Conservation (phyloP, 73 alveolate genomes). For the Paramecium bursaria region DNA sequence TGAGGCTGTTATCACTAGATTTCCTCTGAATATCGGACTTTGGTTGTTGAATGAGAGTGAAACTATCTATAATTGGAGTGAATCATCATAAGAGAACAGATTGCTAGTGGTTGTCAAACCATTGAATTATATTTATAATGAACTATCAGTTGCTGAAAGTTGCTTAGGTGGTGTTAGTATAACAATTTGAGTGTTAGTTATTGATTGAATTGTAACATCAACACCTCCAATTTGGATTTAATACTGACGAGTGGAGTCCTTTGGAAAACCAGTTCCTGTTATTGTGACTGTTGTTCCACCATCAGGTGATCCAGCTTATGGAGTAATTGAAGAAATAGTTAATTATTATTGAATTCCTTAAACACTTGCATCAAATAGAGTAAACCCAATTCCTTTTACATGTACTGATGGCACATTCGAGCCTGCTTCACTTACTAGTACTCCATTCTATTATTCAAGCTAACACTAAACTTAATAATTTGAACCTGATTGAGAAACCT, state of each 20-base stretch:
- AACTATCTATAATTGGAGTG: background rate
- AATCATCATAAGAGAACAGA: background rate
- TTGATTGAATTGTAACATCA: background rate
- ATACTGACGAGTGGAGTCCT: background rate
- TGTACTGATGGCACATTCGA: slow-evolving; percentile 6
- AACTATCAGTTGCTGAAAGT: background rate
- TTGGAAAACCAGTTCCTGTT: slow-evolving; percentile 48
- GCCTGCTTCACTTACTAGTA: slow-evolving; percentile 35
- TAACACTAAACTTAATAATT: background rate
- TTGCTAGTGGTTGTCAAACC: background rate
- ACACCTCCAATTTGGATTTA: background rate
- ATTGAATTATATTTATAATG: background rate
- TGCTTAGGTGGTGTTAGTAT: background rate
- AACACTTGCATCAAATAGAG: background rate
- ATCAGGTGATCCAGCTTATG: slow-evolving; percentile 28
- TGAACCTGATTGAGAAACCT: background rate
- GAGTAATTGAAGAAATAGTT: background rate
- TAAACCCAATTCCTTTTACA: slow-evolving; percentile 7
- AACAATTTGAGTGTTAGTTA: background rate
- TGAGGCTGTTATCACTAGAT: slow-evolving; percentile 17
- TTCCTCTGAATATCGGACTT: slow-evolving; percentile 10
- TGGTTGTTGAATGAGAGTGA: background rate
- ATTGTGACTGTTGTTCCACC: slow-evolving; percentile 53
- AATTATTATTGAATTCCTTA: background rate
- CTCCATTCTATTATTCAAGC: background rate